Evolutionary conservation across 31 red algal species (phyloP), one percentile per base, ranked within the genome.

Genomic region (Porphyra umbilicalis): DNA sequence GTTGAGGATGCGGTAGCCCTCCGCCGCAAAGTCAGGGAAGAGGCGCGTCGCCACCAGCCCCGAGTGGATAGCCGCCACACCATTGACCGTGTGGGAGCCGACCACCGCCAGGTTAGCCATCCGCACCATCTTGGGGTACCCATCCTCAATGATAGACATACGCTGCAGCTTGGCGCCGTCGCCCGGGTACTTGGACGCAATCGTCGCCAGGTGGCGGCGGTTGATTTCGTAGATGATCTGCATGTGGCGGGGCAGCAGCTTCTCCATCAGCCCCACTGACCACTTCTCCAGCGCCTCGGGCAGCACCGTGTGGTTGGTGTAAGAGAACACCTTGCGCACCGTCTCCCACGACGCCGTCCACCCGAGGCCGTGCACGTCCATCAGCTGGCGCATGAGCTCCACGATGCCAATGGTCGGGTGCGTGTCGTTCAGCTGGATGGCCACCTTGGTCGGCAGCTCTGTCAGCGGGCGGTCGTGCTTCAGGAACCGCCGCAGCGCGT

Each of bases 261-360:
- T 90, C 79, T 93, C 94, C 92, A 99, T 94, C 30, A 97, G 82
- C 16, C 90, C 90, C 32, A 99, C 94, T 3, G 89, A 87, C 98
- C 94, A 99, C 77, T 95, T 95, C 88, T 99, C 98, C 36, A 99
- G 85, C 29, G 98, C 98, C 89, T 99, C 98, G 11, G 94, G 94
- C 15, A 99, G 91, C 31, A 99, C 94, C 82, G 98, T 99, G 83
- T 99, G 98, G 76, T 99, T 99, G n/a, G 98, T 99, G 92, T 99
- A 99, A 4, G 97, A 95, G 82, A 99, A 96, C 78, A 93, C 92
- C 89, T 92, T 91, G 38, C 76, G 84, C n/a, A 88, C 85, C 30
- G 92, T 95, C 0, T 88, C 35, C 97, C 97, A 99, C 75, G 94
- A 40, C 16, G 88, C 83, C 33, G 89, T 92, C 97, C 97, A 99